Evolutionary conservation across 176 grass and related monocot genomes (phyloP).

Genomic region (Thalia dealbata): DNA sequence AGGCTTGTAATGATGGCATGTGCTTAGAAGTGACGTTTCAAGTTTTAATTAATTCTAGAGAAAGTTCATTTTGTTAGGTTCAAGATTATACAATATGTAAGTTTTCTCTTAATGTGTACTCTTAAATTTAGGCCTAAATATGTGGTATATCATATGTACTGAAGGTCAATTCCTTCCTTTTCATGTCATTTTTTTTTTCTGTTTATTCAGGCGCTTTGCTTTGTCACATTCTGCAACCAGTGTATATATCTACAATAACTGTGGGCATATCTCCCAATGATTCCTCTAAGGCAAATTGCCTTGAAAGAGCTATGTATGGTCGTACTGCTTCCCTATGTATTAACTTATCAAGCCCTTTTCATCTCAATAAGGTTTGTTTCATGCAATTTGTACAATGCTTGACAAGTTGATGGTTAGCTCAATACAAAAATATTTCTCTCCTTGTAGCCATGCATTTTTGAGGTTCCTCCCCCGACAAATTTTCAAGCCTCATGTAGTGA

Average conservation of each 20-base stretch:
- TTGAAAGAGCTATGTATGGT: conserved; percentile 33
- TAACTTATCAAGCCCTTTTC: conserved; percentile 22
- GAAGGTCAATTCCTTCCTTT: neutral
- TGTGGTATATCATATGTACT: neutral
- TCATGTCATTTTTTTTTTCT: conserved; percentile 5
- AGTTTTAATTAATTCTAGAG: too few relatives aligned
- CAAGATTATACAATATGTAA: too few relatives aligned
- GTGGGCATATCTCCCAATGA: conserved; percentile 35
- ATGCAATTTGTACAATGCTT: neutral
- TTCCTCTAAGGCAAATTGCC: conserved; percentile 31
- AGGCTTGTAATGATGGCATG: too few relatives aligned
- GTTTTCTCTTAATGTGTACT: neutral
- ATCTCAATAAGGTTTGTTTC: conserved; percentile 36
- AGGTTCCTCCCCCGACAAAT: conserved; percentile 44
- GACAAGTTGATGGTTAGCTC: conserved; percentile 10
- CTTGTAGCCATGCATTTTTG: conserved; percentile 48
- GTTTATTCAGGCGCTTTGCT: conserved; percentile 47
- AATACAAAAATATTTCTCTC: neutral
- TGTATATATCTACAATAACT: conserved; percentile 71
- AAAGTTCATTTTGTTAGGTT: too few relatives aligned
- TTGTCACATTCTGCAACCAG: conserved; percentile 57
- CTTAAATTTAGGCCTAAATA: neutral
- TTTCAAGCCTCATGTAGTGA: conserved; percentile 46
- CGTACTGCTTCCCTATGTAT: conserved; percentile 27
- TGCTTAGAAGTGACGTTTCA: too few relatives aligned